phyloP scores from a whole-genome alignment of 2,329 filamentous ascomycete genomes.

The Tricladium varicosporioides region DNA sequence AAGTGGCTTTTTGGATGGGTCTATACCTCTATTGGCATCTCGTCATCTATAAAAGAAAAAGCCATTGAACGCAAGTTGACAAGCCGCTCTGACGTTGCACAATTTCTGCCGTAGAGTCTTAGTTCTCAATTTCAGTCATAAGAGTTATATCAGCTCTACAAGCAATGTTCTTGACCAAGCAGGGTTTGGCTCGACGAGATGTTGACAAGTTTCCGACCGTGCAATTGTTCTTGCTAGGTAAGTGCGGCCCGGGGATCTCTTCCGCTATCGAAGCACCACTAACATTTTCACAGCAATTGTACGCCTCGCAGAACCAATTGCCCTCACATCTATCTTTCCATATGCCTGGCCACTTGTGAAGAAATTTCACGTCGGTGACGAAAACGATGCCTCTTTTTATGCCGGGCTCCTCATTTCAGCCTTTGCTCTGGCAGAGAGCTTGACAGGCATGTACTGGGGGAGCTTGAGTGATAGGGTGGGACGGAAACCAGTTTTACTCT shows the following conservation, averaged over 20 bases:
- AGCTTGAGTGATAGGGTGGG: conserved; percentile 77
- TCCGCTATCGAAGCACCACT: conserved; percentile 11
- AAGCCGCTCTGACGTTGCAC: neutral
- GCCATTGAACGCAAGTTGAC: neutral
- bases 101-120: conserved; percentile 1
- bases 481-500: conserved; percentile 78
- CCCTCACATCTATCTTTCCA: conserved; percentile 88
- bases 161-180: conserved; percentile 30
- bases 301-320: conserved; percentile 87
- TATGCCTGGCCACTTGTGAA: conserved; percentile 86
- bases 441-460: conserved; percentile 89
- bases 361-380: conserved; percentile 68
- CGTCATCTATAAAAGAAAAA: neutral
- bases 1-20: neutral
- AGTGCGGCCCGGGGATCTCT: conserved; percentile 32
- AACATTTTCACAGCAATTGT: conserved; percentile 67
- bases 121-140: conserved; percentile 21
- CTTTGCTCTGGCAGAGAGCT: conserved; percentile 77
- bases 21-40: neutral
- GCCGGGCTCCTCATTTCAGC: conserved; percentile 84
- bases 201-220: conserved; percentile 75
- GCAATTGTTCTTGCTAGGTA: conserved; percentile 84
- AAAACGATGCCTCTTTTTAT: conserved; percentile 80
- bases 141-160: conserved; percentile 19
- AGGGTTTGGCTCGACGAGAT: conserved; percentile 48